Evolutionary conservation across 1,284 basidiomycete species (phyloP), one percentile per base, ranked within the genome.

Genomic region (Sphaerobolus stellatus): DNA sequence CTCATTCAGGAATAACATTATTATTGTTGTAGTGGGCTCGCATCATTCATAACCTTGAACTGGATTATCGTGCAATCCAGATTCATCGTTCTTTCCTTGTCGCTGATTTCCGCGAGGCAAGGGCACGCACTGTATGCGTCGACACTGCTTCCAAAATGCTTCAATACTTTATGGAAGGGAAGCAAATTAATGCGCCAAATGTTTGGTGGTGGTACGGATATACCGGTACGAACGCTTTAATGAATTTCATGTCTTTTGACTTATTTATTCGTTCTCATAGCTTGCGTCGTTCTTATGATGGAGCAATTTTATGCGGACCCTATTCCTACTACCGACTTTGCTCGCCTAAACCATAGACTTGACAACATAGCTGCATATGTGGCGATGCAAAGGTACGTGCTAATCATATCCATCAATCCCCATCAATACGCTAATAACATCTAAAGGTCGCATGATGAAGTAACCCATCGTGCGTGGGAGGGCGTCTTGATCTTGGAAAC

Each of bases 1-100:
- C 36, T 50, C 38, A 43, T 25, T 28, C 13, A 18, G 40, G 33
- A 13, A 30, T 45, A 16, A 28, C 25, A 14, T 20, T 48, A 18
- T 18, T n/a, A 28, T 14, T 4, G 28, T n/a, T n/a, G n/a, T 20
- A 59, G 58, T 59, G 58, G 58, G 58, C 56, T 29, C 52, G 56
- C 18, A 47, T 59, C n/a, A 52, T 52, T 48, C 47, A 57, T 36
- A 48, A 48, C 31, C 48, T 59, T 34, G 56, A 57, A 25, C 50
- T 57, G 14, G 50, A 57, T 28, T 51, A 59, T 38, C 56, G 58
- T 1, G 43, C 44, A 13, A 59, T 59, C 20, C 48, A 56, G 38
- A 43, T 59, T 25, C 58, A 59, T 27, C 52, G 58, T 16, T 44
- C 41, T 4, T 59, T 52, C 38, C 54, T 59, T 25, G 48, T 52